Conservation (phyloP, 2,329 filamentous ascomycete species). For the Apiospora kogelbergensis region DNA sequence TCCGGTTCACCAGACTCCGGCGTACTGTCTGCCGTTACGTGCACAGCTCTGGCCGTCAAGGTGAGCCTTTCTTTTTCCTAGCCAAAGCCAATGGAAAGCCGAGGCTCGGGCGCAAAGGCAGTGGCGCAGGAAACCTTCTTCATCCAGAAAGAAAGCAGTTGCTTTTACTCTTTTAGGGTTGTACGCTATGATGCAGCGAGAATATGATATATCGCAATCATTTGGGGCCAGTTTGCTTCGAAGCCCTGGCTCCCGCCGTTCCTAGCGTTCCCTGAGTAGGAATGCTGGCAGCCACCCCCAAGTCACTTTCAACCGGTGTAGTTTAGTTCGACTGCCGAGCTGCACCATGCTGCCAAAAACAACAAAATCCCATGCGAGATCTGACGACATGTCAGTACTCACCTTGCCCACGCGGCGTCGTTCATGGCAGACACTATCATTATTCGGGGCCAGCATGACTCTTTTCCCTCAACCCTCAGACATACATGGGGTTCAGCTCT, state of each 20-base stretch:
- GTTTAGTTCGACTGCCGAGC: constrained; percentile 3
- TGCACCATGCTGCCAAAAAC: neutral
- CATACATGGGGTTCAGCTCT: neutral
- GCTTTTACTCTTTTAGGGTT: neutral
- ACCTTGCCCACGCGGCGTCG: neutral
- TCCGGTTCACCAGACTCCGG: no score
- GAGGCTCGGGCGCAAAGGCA: neutral
- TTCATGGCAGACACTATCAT: neutral
- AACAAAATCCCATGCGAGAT: neutral
- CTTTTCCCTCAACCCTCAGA: neutral
- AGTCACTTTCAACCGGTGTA: neutral
- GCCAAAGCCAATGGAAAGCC: neutral
- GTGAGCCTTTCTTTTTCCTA: neutral
- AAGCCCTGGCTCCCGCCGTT: neutral
- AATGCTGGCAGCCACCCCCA: neutral
- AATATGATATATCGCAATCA: neutral
- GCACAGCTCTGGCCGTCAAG: neutral
- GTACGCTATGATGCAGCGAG: neutral
- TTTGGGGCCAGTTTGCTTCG: neutral
- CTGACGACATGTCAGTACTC: constrained; percentile 3
- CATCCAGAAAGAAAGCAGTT: neutral
- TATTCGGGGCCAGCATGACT: neutral
- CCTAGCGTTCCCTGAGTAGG: neutral
- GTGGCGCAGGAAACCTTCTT: neutral
- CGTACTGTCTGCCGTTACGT: neutral